Conservation (phyloP, 805 yeast genomes). For the Kodamaea neixiangensis region DNA sequence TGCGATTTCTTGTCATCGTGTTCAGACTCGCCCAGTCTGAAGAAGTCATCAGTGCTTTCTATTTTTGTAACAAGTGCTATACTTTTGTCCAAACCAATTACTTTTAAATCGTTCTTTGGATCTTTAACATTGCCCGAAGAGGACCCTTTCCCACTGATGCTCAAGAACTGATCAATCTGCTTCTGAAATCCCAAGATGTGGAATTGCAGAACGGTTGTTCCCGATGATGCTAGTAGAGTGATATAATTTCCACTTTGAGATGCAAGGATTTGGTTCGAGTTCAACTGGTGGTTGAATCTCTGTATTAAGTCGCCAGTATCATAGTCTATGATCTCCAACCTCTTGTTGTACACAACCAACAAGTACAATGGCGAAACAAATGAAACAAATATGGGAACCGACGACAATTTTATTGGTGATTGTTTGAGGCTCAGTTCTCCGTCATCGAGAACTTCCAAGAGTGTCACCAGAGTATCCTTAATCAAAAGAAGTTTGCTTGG, state of each 20-base stretch:
- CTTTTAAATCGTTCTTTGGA: conserved; percentile 29
- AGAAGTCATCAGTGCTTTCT: conserved; percentile 26
- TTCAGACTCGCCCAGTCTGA: conserved; percentile 13
- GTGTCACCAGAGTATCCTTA: conserved; percentile 35
- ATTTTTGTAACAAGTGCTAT: conserved; percentile 32
- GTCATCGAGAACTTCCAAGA: conserved; percentile 14
- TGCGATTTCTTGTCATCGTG: conserved; percentile 16
- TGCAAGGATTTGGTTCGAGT: conserved; percentile 23
- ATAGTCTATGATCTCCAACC: conserved; percentile 36
- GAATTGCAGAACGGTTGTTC: conserved; percentile 31
- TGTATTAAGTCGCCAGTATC: conserved; percentile 39
- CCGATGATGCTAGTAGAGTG: conserved; percentile 25
- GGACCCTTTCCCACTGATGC: conserved; percentile 22
- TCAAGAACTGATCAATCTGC: conserved; percentile 39
- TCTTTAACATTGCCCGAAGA: conserved; percentile 21
- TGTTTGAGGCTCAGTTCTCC: conserved; percentile 13
- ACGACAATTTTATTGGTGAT: conserved; percentile 25
- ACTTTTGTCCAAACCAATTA: conserved; percentile 37
- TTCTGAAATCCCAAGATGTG: conserved; percentile 28
- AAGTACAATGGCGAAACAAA: conserved; percentile 36
- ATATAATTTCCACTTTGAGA: conserved; percentile 15
- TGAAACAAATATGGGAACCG: conserved; percentile 28
- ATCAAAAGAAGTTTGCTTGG: conserved; percentile 23
- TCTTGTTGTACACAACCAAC: conserved; percentile 31
- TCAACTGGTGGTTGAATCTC: conserved; percentile 33